A percentile compares a stretch with the other conserved stretches of the same genome.
Evolutionary conservation across 306 rosid species (phyloP).

Genomic region (Adenanthera pavonina): DNA sequence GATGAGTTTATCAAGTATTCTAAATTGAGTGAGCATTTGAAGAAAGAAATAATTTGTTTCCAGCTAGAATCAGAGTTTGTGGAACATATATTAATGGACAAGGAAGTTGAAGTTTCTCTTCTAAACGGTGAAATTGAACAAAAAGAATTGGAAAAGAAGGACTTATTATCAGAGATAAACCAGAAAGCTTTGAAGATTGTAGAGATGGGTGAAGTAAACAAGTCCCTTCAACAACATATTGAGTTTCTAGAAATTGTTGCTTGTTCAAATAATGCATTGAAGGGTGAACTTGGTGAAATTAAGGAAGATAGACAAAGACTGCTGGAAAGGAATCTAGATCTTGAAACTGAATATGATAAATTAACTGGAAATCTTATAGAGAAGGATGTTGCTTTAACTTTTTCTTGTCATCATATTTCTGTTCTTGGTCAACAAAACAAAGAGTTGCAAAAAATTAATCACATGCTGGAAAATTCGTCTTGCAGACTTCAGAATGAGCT

Average conservation of each 20-base stretch:
- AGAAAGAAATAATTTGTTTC: constrained; percentile 54
- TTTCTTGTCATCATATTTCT: constrained; percentile 49
- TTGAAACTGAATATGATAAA: constrained; percentile 59
- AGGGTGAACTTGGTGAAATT: constrained; percentile 54
- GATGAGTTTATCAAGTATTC: constrained; percentile 46
- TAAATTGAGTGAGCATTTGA: constrained; percentile 55
- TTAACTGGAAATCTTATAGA: constrained; percentile 45
- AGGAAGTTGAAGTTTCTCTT: constrained; percentile 56
- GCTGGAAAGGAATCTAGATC: constrained; percentile 48
- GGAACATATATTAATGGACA: constrained; percentile 53
- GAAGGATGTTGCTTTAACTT: constrained; percentile 53
- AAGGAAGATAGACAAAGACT: constrained; percentile 51
- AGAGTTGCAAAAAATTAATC: constrained; percentile 46
- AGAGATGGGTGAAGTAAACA: constrained; percentile 55
- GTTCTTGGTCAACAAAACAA: constrained; percentile 53
- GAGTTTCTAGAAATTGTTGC: constrained; percentile 53
- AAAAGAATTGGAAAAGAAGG: constrained; percentile 49
- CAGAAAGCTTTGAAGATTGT: constrained; percentile 45
- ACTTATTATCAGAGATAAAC: constrained; percentile 51
- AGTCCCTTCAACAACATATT: constrained; percentile 52
- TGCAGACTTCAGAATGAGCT: constrained; percentile 50
- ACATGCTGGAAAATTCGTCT: constrained; percentile 49
- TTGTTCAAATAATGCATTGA: constrained; percentile 54
- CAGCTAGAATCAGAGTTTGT: constrained; percentile 61
- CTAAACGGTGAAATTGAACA: constrained; percentile 52